These are phyloP conservation scores for Strigomonas galati DNA, from an alignment of 208 protist species.

Conservation along the genomic window DNA sequence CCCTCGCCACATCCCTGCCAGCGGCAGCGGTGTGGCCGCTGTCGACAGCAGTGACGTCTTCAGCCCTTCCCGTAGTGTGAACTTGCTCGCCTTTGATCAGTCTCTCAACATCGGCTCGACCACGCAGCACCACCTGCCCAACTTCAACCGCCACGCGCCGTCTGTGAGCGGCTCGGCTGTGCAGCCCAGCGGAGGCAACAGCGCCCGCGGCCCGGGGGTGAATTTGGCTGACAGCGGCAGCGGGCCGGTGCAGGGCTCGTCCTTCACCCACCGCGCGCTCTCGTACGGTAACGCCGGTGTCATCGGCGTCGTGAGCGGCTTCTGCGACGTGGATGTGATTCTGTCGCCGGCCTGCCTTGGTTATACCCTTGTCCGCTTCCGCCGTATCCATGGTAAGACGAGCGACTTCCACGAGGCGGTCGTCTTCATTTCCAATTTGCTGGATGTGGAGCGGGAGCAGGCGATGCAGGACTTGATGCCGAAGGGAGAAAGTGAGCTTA, in stretches of 20 bases:
- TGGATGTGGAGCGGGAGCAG: constrained; percentile 75
- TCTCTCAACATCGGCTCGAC: no score
- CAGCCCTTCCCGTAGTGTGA: background rate
- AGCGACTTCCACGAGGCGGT: constrained; percentile 86
- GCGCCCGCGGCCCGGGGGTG: background rate
- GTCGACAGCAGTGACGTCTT: constrained; percentile 8
- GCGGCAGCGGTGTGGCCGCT: constrained; percentile 2
- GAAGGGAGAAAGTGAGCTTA: constrained; percentile 81
- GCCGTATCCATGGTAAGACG: constrained; percentile 79
- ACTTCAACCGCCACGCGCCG: no score
- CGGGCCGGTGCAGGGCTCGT: background rate
- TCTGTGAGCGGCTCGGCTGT: no score
- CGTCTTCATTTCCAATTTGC: constrained; percentile 65
- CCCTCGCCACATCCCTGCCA: constrained; percentile 1
- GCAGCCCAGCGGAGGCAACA: background rate
- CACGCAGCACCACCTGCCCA: no score
- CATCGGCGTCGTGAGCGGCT: constrained; percentile 41
- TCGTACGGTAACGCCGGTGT: constrained; percentile 39
- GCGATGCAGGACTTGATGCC: constrained; percentile 81
- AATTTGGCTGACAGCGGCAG: background rate
- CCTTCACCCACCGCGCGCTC: constrained; percentile 45
- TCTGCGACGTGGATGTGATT: constrained; percentile 81
- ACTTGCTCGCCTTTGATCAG: no score
- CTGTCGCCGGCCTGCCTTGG: constrained; percentile 63
- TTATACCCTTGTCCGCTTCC: constrained; percentile 78